Base-by-base conservation (phyloP, 108 stramenopile genomes). In the Craspedostauros australis region DNA sequence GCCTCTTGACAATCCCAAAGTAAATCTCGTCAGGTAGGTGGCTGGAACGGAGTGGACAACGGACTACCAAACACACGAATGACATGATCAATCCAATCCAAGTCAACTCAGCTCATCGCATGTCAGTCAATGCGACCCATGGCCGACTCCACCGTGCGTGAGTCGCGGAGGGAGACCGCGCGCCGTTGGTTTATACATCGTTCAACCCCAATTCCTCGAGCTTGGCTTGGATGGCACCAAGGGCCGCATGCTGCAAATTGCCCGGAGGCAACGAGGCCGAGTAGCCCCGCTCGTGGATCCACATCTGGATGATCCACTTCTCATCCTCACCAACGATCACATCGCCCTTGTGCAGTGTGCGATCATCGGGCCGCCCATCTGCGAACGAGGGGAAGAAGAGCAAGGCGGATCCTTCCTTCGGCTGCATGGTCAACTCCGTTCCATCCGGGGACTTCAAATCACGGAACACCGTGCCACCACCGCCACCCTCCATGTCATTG, bases 271-370 rank as follows among this genome's bases (percentile, higher is more conserved):
- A 65, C 33, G 58, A 64, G 6, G 86, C 70, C 2, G 37, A 16
- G 32, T 88, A 88, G 11, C 50, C 48, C 4, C 65, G 34, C 34
- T 84, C 62, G 53, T 88, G 86, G 25, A 79, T 68, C 86, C 86
- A 88, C 46, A 83, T 50, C 52, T 88, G 86, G 15, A 77, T 72
- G 39, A 84, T 88, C 76, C 79, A 75, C 38, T 88, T 88, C 15
- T 56, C 56, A 52, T 74, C 75, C 9, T 52, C 50, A 15, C 75
- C 72, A 29, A 42, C 37, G 42, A 63, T 32, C 9, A 64, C 64
- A 53, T 88, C 82, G 8, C 84, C 80, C 57, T 71, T 82, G 64
- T 86, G 84, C 12, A 86, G 50, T 4, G 80, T 82, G 5, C 84
- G 59, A 29, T 62, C 50, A 43, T 86, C 84, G 0, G 80, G 68